Base-by-base conservation (phyloP, 2,329 filamentous ascomycete genomes). In the Sordariomycetes sp. region DNA sequence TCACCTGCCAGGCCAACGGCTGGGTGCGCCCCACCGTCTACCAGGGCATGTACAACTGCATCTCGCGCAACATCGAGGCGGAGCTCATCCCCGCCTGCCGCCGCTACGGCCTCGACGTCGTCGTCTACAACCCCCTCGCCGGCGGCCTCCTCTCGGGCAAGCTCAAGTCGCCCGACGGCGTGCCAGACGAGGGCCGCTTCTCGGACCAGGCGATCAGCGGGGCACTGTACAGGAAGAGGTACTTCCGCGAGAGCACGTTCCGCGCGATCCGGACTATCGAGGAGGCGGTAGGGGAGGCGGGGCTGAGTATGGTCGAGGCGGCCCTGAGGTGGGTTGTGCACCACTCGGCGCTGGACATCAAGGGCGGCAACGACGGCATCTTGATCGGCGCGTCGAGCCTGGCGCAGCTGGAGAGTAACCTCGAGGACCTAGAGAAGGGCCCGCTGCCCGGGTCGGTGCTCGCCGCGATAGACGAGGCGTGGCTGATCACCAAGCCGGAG, bases 21-120 rank as follows among this genome's bases (percentile, higher is more conserved):
- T 95, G 88, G 88, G 87, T 95, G 17, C 80, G 85, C 45, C 90
- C 90, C 1, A 90, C 86, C 0, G 82, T 95, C 58, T 95, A 89
- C 70, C 89, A 94, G 70, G 90, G 79, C 64, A 92, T 95, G 87
- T 92, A 92, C 71, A 92, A 92, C 69, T 82, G 80, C 58, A 87
- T 91, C 62, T 89, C 84, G 24, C 82, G 89, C 56, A 81, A 80
- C 57, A 85, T 92, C 61, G 89, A 94, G 68, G 68, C 79, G 1
- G 89, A 94, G 68, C 74, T 94, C 50, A 78, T 94, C 57, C 82
- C 83, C 2, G 82, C 84, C 24, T 90, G 86, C 66, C 81, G 82
- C 24, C 81, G 87, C 56, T 92, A 90, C 67, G 87, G 86, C 1
- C 76, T 94, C 24, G 86, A 90, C 61, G 78, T 94, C 52, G 88